These are phyloP conservation scores for Lodderomyces metapsilosis DNA, from an alignment of 1,139 yeast species.

Conservation along the genomic window DNA sequence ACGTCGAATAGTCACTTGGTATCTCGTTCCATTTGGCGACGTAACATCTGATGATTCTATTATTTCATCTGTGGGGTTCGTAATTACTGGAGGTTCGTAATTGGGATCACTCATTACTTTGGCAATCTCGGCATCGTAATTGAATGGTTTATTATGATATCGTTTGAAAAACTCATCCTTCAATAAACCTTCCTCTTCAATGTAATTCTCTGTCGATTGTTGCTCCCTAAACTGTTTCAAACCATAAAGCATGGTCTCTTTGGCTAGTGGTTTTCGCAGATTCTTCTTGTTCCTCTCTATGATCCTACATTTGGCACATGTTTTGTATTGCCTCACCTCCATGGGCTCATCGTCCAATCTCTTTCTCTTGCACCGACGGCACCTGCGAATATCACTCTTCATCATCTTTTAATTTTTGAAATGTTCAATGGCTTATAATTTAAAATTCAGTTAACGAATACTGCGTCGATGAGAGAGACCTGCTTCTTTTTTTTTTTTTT, in stretches of 20 bases:
- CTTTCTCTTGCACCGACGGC: constrained; percentile 61
- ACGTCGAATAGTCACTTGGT: constrained; percentile 12
- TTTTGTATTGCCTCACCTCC: constrained; percentile 56
- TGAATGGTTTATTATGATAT: constrained; percentile 19
- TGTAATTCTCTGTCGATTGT: constrained; percentile 35
- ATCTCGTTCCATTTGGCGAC: constrained; percentile 10
- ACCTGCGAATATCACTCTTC: constrained; percentile 35
- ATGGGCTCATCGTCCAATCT: constrained; percentile 60
- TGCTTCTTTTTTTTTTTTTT: not conserved
- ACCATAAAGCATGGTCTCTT: constrained; percentile 49
- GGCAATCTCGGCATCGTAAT: constrained; percentile 17
- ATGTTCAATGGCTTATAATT: no score
- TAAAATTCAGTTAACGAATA: not conserved
- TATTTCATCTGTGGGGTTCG: constrained; percentile 9
- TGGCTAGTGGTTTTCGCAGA: constrained; percentile 47
- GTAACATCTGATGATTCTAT: constrained; percentile 7
- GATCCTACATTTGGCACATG: constrained; percentile 60
- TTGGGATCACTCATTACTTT: constrained; percentile 17
- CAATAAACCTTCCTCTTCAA: constrained; percentile 38
- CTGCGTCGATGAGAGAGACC: not conserved
- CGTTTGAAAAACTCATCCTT: constrained; percentile 26
- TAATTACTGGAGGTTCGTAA: constrained; percentile 16
- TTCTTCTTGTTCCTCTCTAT: constrained; percentile 51
- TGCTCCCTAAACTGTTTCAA: constrained; percentile 49
- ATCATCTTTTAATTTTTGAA: constrained; percentile 3